A percentile compares a stretch with the other conserved stretches of the same genome.
Conservation (phyloP, 768 basidiomycete species). For the Chiua virens region DNA sequence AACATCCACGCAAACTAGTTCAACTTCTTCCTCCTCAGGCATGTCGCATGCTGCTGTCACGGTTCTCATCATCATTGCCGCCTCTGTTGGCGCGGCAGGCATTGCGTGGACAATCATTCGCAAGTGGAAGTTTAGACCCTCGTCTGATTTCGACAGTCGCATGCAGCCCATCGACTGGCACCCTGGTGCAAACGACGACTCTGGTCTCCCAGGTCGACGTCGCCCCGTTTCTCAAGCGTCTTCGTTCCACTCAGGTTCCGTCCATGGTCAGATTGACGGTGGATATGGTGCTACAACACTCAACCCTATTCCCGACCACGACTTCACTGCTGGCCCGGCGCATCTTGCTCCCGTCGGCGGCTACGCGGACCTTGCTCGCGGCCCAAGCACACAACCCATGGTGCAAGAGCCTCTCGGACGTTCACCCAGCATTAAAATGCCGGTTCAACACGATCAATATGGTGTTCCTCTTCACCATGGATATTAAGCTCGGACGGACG, state of each 20-base stretch:
- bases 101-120: slow-evolving; percentile 89
- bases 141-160: slow-evolving; percentile 77
- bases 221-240: slow-evolving; percentile 58
- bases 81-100: slow-evolving; percentile 63
- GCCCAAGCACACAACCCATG: slow-evolving; percentile 64
- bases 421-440: slow-evolving; percentile 45
- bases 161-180: slow-evolving; percentile 90
- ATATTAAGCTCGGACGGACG: slow-evolving; percentile 12
- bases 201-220: slow-evolving; percentile 45
- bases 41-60: slow-evolving; percentile 48
- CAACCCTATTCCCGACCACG: slow-evolving; percentile 64
- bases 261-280: slow-evolving; percentile 33
- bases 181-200: slow-evolving; percentile 51
- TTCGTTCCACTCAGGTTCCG: slow-evolving; percentile 63
- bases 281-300: slow-evolving; percentile 31
- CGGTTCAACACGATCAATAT: slow-evolving; percentile 50
- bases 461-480: slow-evolving; percentile 62
- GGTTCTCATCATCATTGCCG: slow-evolving; percentile 67
- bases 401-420: slow-evolving; percentile 40
- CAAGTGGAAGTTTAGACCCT: slow-evolving; percentile 88
- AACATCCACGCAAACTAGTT: slow-evolving; percentile 21
- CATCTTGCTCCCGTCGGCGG: slow-evolving; percentile 69
- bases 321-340: slow-evolving; percentile 66
- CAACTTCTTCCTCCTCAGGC: slow-evolving; percentile 34
- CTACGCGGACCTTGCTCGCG: slow-evolving; percentile 81